Evolutionary conservation across 2,329 filamentous ascomycete species (phyloP), one percentile per base, ranked within the genome.

Genomic region (Aspergillus quadricinctus): DNA sequence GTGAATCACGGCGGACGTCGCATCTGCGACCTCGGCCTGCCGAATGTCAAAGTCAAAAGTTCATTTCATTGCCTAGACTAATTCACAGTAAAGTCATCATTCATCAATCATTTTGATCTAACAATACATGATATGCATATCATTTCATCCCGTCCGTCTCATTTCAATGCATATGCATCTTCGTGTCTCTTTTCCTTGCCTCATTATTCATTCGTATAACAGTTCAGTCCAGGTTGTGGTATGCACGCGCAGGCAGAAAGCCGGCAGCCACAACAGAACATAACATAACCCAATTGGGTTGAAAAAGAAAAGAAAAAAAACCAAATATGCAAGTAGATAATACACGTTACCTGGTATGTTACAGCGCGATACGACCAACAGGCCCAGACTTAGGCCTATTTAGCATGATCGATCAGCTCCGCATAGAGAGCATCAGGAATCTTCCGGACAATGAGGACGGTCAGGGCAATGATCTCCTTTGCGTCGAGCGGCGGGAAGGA

Each of bases 381-480:
- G 23, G 23, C 23, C 23, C 23, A 7, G 10, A 23, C 43, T 64
- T 63, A 77, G 10, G 43, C 43, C 65, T 63, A 77, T 63, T 76
- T 88, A 6, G 93, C 93, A 72, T 99, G 94, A 43, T 83, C 81
- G 52, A 97, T 87, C 67, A 99, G 91, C 71, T 96, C 90, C 51
- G 88, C 86, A 69, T 97, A 99, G 49, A 97, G 81, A 63, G 95
- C 89, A 60, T 92, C 86, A 1, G 94, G 93, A 54, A 99, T 92
- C 79, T 92, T 94, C 65, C 88, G 87, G 56, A 96, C 88, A 66
- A 97, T 88, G 52, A 88, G 87, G 64, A 97, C 86, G 0, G 93
- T 93, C 55, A 95, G 83, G 48, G 86, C 86, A 71, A 95, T 94
- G 67, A 96, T 89, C 62, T 88, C 86, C 65, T 90, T 88, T 4